Conservation (phyloP, 169 alveolate genomes). For the Blepharisma undulans region DNA sequence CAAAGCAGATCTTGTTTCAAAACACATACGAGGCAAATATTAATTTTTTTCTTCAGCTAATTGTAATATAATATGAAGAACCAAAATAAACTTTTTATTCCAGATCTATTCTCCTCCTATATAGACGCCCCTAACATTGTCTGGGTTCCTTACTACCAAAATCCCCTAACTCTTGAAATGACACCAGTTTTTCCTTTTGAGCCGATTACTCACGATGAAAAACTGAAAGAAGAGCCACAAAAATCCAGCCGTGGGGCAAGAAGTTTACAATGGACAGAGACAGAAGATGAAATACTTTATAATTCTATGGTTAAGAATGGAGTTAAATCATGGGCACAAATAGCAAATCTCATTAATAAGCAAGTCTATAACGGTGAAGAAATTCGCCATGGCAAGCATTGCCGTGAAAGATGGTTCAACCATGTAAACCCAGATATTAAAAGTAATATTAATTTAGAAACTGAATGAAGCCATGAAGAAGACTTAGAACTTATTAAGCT, state of each 20-base stretch:
- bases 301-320: neutral
- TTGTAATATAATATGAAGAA: neutral
- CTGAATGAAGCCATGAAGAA: constrained; percentile 28
- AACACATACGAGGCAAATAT: neutral
- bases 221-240: neutral
- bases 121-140: neutral
- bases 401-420: constrained; percentile 80
- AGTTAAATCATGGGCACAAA: constrained; percentile 68
- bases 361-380: constrained; percentile 25
- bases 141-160: neutral
- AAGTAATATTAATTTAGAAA: neutral
- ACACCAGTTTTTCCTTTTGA: neutral
- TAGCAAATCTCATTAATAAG: constrained; percentile 70
- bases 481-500: neutral
- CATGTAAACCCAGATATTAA: constrained; percentile 72
- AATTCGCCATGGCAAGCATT: constrained; percentile 67
- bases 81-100: neutral
- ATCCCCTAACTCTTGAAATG: neutral
- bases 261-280: neutral
- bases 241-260: neutral
- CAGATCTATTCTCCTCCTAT: neutral
- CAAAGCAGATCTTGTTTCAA: neutral
- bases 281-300: neutral
- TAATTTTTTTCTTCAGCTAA: neutral
- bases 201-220: neutral